These are phyloP conservation scores for Schizosaccharomyces osmophilus DNA, from an alignment of 805 yeast genomes.

Conservation along the genomic window DNA sequence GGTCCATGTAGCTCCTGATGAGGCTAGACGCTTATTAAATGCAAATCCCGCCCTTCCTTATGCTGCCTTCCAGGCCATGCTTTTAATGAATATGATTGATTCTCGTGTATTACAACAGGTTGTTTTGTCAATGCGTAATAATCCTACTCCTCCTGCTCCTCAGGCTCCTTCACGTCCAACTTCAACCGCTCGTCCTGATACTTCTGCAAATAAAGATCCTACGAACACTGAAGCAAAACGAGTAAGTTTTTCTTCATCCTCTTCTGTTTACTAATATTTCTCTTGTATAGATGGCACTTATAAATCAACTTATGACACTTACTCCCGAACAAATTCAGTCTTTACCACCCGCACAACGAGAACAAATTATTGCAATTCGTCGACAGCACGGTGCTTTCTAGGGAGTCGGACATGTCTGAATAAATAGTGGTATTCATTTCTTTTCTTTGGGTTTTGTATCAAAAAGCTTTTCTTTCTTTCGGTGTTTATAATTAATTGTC, in stretches of 20 bases:
- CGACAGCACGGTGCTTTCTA: neutral
- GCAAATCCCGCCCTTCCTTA: conserved; percentile 62
- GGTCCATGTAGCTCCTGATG: conserved; percentile 29
- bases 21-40: conserved; percentile 34
- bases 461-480: too few relatives aligned
- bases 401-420: neutral
- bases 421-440: too few relatives aligned
- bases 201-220: neutral
- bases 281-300: conserved; percentile 19
- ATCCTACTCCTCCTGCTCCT: conserved; percentile 4
- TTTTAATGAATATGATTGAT: conserved; percentile 18
- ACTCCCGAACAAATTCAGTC: conserved; percentile 26
- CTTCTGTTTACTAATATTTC: conserved; percentile 7
- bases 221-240: neutral
- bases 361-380: conserved; percentile 11
- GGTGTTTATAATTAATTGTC: too few relatives aligned
- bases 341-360: conserved; percentile 29
- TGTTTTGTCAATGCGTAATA: conserved; percentile 8
- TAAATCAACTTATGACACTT: conserved; percentile 27
- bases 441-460: too few relatives aligned
- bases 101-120: conserved; percentile 11
- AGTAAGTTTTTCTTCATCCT: conserved; percentile 3
- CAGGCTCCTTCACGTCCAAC: neutral
- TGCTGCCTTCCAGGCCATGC: conserved; percentile 53
- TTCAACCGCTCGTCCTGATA: neutral